phyloP scores from a whole-genome alignment of 1,139 yeast species.

The Hanseniaspora uvarum region DNA sequence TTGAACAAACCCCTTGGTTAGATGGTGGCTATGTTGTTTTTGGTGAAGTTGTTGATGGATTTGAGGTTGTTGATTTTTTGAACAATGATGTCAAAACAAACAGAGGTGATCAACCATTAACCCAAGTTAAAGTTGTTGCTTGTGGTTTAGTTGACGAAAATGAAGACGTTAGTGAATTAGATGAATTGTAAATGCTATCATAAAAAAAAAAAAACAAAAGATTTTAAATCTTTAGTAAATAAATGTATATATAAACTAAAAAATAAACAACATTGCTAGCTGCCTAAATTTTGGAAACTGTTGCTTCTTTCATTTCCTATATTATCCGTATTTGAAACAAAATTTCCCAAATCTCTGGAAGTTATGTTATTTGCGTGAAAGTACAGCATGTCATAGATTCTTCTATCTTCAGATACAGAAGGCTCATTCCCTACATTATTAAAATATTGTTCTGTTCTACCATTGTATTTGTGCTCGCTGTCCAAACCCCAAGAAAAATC shows the following conservation, averaged over 20 bases:
- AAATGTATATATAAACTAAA: background rate
- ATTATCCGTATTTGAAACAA: background rate
- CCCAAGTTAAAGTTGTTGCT: slow-evolving; percentile 12
- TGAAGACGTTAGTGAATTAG: background rate
- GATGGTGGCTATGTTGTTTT: slow-evolving; percentile 70
- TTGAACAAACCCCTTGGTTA: slow-evolving; percentile 53
- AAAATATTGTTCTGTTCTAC: background rate
- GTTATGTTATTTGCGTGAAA: slow-evolving; percentile 6
- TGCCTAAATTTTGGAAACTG: background rate
- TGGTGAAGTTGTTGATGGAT: slow-evolving; percentile 65
- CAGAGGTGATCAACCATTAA: slow-evolving; percentile 41
- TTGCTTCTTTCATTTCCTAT: background rate
- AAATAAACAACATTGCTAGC: background rate
- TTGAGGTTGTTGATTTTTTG: slow-evolving; percentile 46
- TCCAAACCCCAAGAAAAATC: slow-evolving; percentile 15
- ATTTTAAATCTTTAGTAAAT: background rate
- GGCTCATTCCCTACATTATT: background rate
- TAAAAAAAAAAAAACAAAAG: background rate
- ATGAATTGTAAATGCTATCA: slow-evolving; percentile 17
- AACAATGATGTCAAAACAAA: slow-evolving; percentile 43
- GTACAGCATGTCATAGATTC: slow-evolving; percentile 12
- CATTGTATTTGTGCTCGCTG: slow-evolving; percentile 5
- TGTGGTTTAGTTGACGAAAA: slow-evolving; percentile 13
- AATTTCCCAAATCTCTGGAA: background rate
- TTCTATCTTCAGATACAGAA: background rate